Evolutionary conservation across 257 asterid genomes (phyloP), one percentile per base, ranked within the genome.

Genomic region (Cinchona pubescens): DNA sequence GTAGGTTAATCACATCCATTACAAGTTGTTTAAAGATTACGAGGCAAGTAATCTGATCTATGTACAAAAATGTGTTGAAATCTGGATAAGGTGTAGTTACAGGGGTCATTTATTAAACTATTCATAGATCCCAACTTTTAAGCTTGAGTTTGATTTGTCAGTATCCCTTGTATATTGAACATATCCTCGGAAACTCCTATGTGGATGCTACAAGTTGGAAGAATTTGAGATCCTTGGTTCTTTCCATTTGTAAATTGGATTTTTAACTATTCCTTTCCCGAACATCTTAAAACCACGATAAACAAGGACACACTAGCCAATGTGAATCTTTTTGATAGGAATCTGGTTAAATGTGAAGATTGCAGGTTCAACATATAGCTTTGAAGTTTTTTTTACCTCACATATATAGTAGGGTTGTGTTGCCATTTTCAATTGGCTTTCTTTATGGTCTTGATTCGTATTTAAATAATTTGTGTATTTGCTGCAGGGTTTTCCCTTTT

Each of bases 401-500:
- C 27, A 1, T 56, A 66, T 55, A 43, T 46, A 61, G 18, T 27
- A 5, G 67, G 67, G 53, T 46, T 56, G n/a, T 49, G 43, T 55
- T 80, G 42, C 21, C 21, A 69, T 75, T 72, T 76, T 2, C 32
- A 9, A 32, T 45, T 51, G 69, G 64, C 49, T 29, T 75, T 42
- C 21, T 64, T 76, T 16, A 48, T 42, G n/a, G 53, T 30, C n/a
- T 76, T 49, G 42, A n/a, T 69, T 58, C 38, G 32, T 42, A 21
- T 37, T n/a, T 43, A 51, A 10, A n/a, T 43, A 46, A 34, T 11
- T 15, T 5, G 12, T 62, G 30, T 25, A 14, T 72, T 48, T 13
- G 30, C 15, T 82, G 86, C 90, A 93, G 98, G 96, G 72, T 91
- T 89, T 80, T 82, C 84, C 23, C 93, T 93, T 64, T 93, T 93